Conservation (phyloP, 495 filamentous ascomycete species). For the Penicillium atrosanguineum region DNA sequence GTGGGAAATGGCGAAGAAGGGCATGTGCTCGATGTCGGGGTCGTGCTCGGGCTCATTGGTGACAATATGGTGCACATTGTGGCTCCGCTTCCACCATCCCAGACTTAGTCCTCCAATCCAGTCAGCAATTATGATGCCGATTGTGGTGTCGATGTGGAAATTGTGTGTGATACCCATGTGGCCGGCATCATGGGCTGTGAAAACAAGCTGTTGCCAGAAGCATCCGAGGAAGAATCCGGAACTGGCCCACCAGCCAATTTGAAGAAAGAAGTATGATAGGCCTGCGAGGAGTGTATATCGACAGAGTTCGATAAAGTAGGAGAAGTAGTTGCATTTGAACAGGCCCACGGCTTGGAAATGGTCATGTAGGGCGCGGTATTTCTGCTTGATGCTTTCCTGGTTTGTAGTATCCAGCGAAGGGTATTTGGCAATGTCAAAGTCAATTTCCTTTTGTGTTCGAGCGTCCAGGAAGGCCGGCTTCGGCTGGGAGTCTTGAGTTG, state of each 20-base stretch:
- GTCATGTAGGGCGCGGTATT: slow-evolving; percentile 73
- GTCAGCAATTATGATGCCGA: slow-evolving; percentile 89
- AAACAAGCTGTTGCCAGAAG: slow-evolving; percentile 95
- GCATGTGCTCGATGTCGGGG: slow-evolving; percentile 95
- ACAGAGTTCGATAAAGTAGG: slow-evolving; percentile 70
- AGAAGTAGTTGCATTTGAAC: slow-evolving; percentile 81
- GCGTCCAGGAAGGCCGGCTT: slow-evolving; percentile 68
- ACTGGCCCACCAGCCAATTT: slow-evolving; percentile 66
- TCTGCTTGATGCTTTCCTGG: slow-evolving; percentile 75
- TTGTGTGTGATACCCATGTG: slow-evolving; percentile 97
- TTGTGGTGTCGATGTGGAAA: slow-evolving; percentile 75
- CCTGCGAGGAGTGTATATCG: slow-evolving; percentile 75
- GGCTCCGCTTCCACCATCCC: slow-evolving; percentile 96
- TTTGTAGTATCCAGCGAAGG: slow-evolving; percentile 70
- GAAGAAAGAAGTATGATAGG: slow-evolving; percentile 63
- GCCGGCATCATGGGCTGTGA: slow-evolving; percentile 92
- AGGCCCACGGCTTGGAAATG: slow-evolving; percentile 72
- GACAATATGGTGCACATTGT: slow-evolving; percentile 98
- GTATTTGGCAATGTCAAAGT: slow-evolving; percentile 76
- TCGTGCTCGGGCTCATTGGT: slow-evolving; percentile 97
- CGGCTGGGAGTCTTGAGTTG: slow-evolving; percentile 23
- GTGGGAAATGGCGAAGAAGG: slow-evolving; percentile 91
- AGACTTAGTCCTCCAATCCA: slow-evolving; percentile 87
- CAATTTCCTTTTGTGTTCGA: slow-evolving; percentile 70
- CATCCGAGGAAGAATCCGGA: slow-evolving; percentile 77